Base-by-base conservation (phyloP, 768 basidiomycete genomes). In the Auriscalpium vulgare region DNA sequence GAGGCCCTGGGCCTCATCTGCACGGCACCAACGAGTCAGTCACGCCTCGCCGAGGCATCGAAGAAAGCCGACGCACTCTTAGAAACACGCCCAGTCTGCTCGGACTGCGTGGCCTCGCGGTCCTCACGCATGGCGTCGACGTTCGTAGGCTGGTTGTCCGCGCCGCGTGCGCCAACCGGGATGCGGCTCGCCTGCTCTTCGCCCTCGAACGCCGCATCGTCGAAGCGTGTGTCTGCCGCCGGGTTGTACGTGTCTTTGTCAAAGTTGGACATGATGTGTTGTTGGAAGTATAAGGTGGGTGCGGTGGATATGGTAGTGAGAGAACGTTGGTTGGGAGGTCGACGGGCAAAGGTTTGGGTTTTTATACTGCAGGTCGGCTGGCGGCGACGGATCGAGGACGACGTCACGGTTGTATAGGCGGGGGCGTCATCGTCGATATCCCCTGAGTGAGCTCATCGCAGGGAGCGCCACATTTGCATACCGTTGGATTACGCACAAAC, bases 211-310 rank as follows among this genome's bases (percentile, higher is more conserved):
- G 37, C 34, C 16, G 54, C 54, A 11, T 55, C 13, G 11, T 56
- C 59, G 21, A 58, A n/a, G 44, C 14, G 8, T 9, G 50, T 37
- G 19, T 59, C 54, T 46, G 57, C 54, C 10, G 14, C 40, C 19
- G 54, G 57, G 44, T 52, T 55, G 37, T 53, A 58, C 40, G 23
- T 49, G 16, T 35, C 11, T 17, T 57, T 36, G 34, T 58, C 57
- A 36, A 47, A 59, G 47, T 34, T 53, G 19, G 34, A 45, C 50
- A 55, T 58, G 47, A n/a, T 37, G 34, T 37, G 17, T 50, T n/a
- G 38, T 16, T 10, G 36, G 10, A 16, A 17, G 16, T 40, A 23
- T 35, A 1, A 34, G 14, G 23, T 51, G 50, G 19, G 37, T 38
- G 46, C 49, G 49, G n/a, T 11, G 13, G 40, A 37, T 13, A n/a